Evolutionary conservation across 1,284 basidiomycete species (phyloP), one percentile per base, ranked within the genome.

Genomic region (Earliella scabrosa): DNA sequence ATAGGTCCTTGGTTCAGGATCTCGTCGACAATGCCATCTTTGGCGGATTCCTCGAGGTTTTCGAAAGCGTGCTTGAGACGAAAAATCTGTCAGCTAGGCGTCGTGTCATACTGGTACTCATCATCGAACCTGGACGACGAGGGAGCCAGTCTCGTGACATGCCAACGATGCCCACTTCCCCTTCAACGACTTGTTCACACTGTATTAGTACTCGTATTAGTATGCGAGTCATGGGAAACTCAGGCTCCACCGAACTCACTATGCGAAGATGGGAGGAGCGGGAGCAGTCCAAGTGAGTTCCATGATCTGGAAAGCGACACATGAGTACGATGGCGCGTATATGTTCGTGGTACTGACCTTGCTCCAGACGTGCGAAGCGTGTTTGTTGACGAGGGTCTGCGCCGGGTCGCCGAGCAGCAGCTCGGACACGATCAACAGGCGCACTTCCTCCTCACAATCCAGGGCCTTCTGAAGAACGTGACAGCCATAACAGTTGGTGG

Each of bases 401-500:
- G 89, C 88, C 9, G 90, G 90, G 66, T 92, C 90, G 1, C 89
- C 88, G 18, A 86, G 78, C 34, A 93, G 80, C 34, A 93, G 79
- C 69, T 93, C 90, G 1, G 88, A 88, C 27, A 93, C 91, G 56
- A 93, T 90, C 51, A 91, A 70, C 29, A 92, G 72, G 38, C 89
- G 79, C 36, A 92, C 85, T 52, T 92, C 90, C 70, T 93, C 90
- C 63, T 93, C 90, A 66, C 90, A 92, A 63, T 93, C 91, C 32
- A 93, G 81, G n/a, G 90, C 91, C 70, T 93, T 93, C 68, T 93
- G 90, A 2, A 93, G 77, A 31, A 93, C 91, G 65, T 93, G 90
- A 47, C 91, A 92, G 1, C 90, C 91, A 66, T 93, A 93, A 66
- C 91, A 92, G 63, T 93, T 92, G 16, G 86, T 92, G 2, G 90